These are phyloP conservation scores for Erodium trifolium DNA, from an alignment of 441 rosid species.

Conservation along the genomic window DNA sequence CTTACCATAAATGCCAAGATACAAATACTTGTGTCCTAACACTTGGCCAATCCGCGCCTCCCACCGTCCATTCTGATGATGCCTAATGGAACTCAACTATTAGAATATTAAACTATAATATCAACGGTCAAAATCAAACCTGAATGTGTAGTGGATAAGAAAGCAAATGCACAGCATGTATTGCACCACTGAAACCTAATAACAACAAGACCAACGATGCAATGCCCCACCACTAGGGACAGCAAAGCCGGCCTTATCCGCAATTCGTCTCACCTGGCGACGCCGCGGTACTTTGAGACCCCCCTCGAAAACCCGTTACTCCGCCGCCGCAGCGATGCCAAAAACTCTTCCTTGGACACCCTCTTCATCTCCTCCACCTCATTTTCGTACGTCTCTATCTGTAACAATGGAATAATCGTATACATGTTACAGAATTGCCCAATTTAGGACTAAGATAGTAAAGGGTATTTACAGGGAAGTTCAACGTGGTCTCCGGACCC, in stretches of 20 bases:
- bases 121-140: no score
- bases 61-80: conserved; percentile 97
- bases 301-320: conserved; percentile 96
- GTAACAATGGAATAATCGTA: no score
- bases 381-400: conserved; percentile 51
- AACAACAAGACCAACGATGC: no score
- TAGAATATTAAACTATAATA: no score
- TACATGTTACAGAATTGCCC: no score
- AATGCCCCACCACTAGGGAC: no score
- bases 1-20: conserved; percentile 88
- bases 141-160: not conserved
- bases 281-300: conserved; percentile 91
- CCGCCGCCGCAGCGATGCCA: conserved; percentile 68
- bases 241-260: no score
- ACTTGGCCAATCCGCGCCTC: conserved; percentile 91
- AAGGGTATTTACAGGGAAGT: conserved; percentile 48
- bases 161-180: no score
- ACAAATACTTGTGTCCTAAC: conserved; percentile 88
- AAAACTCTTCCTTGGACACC: conserved; percentile 68
- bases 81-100: conserved; percentile 35
- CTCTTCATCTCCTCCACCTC: conserved; percentile 74
- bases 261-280: conserved; percentile 49
- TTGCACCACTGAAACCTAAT: no score
- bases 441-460: not conserved
- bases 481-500: conserved; percentile 74